These are phyloP conservation scores for Didymella sp. DNA, from an alignment of 2,329 filamentous ascomycete species.

Conservation along the genomic window DNA sequence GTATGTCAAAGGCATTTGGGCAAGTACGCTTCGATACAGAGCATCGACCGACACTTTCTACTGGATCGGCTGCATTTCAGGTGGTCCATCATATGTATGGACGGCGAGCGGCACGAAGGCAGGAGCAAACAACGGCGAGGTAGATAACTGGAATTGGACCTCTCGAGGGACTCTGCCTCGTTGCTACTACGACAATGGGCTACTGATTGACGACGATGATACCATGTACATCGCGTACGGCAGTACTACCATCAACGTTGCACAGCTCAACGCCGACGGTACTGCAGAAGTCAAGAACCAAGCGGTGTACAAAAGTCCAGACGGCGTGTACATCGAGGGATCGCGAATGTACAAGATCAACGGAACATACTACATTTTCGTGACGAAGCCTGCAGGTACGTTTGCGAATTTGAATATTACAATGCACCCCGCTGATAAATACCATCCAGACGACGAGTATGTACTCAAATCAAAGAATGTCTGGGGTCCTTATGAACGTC, in stretches of 20 bases:
- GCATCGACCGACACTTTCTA: slow-evolving; percentile 59
- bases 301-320: slow-evolving; percentile 53
- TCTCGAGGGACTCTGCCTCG: slow-evolving; percentile 47
- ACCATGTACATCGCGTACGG: slow-evolving; percentile 66
- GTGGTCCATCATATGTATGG: slow-evolving; percentile 61
- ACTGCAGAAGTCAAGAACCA: slow-evolving; percentile 55
- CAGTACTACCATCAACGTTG: slow-evolving; percentile 57
- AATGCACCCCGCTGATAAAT: not conserved
- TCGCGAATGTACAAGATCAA: slow-evolving; percentile 65
- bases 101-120: slow-evolving; percentile 56
- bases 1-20: slow-evolving; percentile 65
- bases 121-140: slow-evolving; percentile 39
- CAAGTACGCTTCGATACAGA: slow-evolving; percentile 62
- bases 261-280: slow-evolving; percentile 60
- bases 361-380: slow-evolving; percentile 63
- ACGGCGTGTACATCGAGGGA: slow-evolving; percentile 57
- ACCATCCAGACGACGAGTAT: slow-evolving; percentile 46
- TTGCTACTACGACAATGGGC: slow-evolving; percentile 66
- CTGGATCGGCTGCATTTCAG: slow-evolving; percentile 65
- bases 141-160: slow-evolving; percentile 50
- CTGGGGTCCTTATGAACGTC: slow-evolving; percentile 61
- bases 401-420: not conserved
- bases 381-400: slow-evolving; percentile 54
- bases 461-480: slow-evolving; percentile 60
- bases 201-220: slow-evolving; percentile 66